phyloP scores from a whole-genome alignment of 495 filamentous ascomycete species.

The Filosporella fistucella region DNA sequence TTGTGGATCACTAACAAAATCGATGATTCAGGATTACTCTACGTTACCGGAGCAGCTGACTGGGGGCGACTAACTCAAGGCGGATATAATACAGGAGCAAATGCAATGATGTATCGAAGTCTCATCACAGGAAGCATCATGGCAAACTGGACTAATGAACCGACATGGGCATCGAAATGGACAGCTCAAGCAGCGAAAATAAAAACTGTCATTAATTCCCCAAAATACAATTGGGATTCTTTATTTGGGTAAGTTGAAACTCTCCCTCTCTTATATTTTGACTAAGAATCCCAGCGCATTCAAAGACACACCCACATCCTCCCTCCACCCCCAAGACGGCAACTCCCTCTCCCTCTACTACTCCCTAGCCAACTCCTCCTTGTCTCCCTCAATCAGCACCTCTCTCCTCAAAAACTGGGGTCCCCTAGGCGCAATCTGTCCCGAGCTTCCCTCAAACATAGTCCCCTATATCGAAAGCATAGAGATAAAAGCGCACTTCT shows the following conservation, averaged over 20 bases:
- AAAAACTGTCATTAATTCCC: constrained; percentile 23
- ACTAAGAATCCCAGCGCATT: constrained; percentile 42
- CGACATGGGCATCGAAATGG: constrained; percentile 19
- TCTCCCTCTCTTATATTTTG: not conserved
- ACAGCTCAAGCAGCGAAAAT: not conserved
- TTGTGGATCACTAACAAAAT: constrained; percentile 46
- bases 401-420: constrained; percentile 20
- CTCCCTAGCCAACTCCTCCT: not conserved
- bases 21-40: constrained; percentile 41
- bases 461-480: constrained; percentile 59
- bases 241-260: not conserved
- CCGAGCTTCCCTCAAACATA: constrained; percentile 52
- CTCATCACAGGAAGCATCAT: constrained; percentile 45
- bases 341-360: constrained; percentile 3
- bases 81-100: constrained; percentile 47
- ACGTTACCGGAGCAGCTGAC: constrained; percentile 50
- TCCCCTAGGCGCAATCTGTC: constrained; percentile 49
- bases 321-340: constrained; percentile 27
- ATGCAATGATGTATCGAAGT: constrained; percentile 52
- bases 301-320: constrained; percentile 45
- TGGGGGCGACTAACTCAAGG: constrained; percentile 52
- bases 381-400: not conserved
- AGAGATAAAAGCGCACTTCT: constrained; percentile 57
- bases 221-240: not conserved
- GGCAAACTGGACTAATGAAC: constrained; percentile 41